Evolutionary conservation across 495 filamentous ascomycete species (phyloP), one percentile per base, ranked within the genome.

Genomic region (Baudoinia panamericana): DNA sequence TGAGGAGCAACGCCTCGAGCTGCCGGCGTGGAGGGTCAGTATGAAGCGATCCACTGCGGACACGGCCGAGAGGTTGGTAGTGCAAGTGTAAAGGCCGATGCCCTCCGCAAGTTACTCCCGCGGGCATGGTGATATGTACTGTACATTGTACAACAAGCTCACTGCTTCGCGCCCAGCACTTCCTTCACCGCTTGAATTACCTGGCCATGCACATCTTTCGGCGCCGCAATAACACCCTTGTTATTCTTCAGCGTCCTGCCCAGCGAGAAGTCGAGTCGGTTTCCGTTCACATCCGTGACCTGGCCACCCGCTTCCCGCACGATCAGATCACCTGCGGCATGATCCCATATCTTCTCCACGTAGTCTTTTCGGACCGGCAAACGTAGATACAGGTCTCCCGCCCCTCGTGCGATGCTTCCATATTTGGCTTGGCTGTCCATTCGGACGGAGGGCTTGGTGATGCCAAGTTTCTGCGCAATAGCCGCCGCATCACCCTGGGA

Each of bases 301-400:
- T 80, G 67, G 18, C 88, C 92, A 34, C 92, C 90, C 4, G 92
- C 86, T 61, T 99, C 90, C 33, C 85, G 71, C 9, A 94, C 86
- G 51, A 99, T 87, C 36, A 99, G 60, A 45, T 92, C 86, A 24
- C 90, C 90, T n/a, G 84, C 88, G 22, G 88, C 92, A 62, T 99
- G 90, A 58, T 99, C 90, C 90, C 90, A 99, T 49, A 99, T 96
- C 71, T 99, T 99, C 70, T 99, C 90, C 63, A 93, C 75, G 62
- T 96, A 99, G 18, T 77, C 75, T 55, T 76, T 78, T 51, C 71
- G 78, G 10, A 80, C 76, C 13, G 92, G 90, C 21, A 99, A 63
- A 36, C 90, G 71, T 50, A 97, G 65, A 59, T 96, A 96, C 48
- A 99, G 75, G 53, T 99, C 92, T 30, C 86, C 90, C 5, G 87